phyloP scores from a whole-genome alignment of 2,329 filamentous ascomycete genomes.

The Pochonia chlamydosporia region DNA sequence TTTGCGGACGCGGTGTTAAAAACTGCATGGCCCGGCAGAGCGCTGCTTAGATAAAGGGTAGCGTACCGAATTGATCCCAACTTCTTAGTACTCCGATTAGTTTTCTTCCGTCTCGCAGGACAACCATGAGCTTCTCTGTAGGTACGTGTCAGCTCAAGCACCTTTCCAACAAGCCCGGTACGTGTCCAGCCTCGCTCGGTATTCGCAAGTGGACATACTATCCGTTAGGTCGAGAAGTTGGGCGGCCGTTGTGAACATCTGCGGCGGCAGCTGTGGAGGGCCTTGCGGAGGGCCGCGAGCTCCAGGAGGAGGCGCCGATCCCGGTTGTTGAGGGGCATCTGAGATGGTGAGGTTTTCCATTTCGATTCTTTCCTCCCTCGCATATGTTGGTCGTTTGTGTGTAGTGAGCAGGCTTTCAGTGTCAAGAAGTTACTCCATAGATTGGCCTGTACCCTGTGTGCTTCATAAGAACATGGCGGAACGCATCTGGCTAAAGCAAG shows the following conservation, averaged over 20 bases:
- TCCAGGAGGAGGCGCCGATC: slow-evolving; percentile 21
- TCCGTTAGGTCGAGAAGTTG: slow-evolving; percentile 95
- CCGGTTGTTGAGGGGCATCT: slow-evolving; percentile 39
- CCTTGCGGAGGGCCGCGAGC: slow-evolving; percentile 31
- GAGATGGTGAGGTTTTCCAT: slow-evolving; percentile 52
- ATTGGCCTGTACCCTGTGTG: background rate
- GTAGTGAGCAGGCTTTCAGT: slow-evolving; percentile 5
- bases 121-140: slow-evolving; percentile 88
- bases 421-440: background rate
- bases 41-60: background rate
- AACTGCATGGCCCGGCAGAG: background rate
- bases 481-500: background rate
- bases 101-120: slow-evolving; percentile 89
- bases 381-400: slow-evolving; percentile 7
- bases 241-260: slow-evolving; percentile 98
- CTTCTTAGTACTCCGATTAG: slow-evolving; percentile 86
- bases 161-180: background rate
- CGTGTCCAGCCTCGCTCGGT: background rate
- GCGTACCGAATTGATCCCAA: slow-evolving; percentile 98
- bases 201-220: slow-evolving; percentile 55
- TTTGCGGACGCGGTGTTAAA: background rate
- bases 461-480: slow-evolving; percentile 1
- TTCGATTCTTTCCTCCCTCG: slow-evolving; percentile 17
- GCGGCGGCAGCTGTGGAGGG: slow-evolving; percentile 67
- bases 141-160: slow-evolving; percentile 16